These are phyloP conservation scores for Pseudocercospora macadamiae DNA, from an alignment of 2,329 filamentous ascomycete genomes.

Conservation along the genomic window DNA sequence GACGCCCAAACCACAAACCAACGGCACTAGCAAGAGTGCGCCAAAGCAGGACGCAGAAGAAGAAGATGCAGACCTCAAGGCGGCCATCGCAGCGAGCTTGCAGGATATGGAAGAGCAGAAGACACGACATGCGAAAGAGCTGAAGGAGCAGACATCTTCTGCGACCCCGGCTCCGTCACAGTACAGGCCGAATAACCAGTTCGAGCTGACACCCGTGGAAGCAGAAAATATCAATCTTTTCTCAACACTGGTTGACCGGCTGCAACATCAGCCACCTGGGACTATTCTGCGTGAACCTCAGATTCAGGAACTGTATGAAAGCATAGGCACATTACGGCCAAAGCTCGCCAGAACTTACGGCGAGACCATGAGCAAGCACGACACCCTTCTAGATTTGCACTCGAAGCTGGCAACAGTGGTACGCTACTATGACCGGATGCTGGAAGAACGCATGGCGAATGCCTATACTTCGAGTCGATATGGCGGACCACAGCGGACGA, in stretches of 20 bases:
- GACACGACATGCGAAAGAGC: constrained; percentile 78
- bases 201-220: constrained; percentile 90
- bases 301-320: constrained; percentile 97
- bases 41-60: constrained; percentile 63
- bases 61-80: constrained; percentile 89
- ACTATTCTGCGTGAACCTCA: constrained; percentile 96
- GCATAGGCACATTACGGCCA: constrained; percentile 87
- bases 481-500: constrained; percentile 47
- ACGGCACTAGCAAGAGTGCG: constrained; percentile 35
- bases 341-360: constrained; percentile 95
- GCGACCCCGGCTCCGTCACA: constrained; percentile 56
- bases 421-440: constrained; percentile 95
- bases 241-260: constrained; percentile 85
- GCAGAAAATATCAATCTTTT: constrained; percentile 98
- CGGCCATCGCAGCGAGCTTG: constrained; percentile 91
- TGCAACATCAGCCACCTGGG: constrained; percentile 92
- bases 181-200: constrained; percentile 81
- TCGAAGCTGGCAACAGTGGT: constrained; percentile 95
- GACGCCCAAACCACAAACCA: constrained; percentile 33
- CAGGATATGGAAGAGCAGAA: constrained; percentile 99
- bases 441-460: constrained; percentile 90
- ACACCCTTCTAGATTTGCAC: constrained; percentile 90
- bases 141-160: constrained; percentile 69
- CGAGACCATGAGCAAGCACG: constrained; percentile 99
- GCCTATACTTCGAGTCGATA: constrained; percentile 79